Evolutionary conservation across 441 rosid genomes (phyloP).

Genomic region (Gossypium laxum): DNA sequence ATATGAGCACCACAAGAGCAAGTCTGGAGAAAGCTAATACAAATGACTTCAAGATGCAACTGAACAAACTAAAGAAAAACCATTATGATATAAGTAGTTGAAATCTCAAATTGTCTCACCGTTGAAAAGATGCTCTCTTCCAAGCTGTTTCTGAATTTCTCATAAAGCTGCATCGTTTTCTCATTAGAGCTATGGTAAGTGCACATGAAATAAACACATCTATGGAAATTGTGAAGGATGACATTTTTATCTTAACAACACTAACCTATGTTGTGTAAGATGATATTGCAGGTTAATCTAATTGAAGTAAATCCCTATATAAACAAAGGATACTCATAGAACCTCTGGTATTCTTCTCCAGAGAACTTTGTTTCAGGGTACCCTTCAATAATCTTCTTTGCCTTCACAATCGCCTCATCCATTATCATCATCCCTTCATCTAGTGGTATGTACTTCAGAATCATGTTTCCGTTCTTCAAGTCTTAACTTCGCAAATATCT

Average conservation of each 20-base stretch:
- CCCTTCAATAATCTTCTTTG: constrained; percentile 28
- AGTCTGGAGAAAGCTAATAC: neutral
- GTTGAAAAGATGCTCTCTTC: constrained; percentile 21
- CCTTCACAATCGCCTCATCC: constrained; percentile 29
- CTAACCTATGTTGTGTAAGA: neutral
- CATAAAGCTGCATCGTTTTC: constrained; percentile 15
- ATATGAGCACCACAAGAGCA: neutral
- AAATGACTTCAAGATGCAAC: neutral
- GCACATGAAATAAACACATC: constrained; percentile 24
- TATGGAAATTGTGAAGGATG: constrained; percentile 19
- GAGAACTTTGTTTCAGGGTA: constrained; percentile 24
- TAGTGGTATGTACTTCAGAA: constrained; percentile 9
- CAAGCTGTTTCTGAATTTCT: constrained; percentile 20
- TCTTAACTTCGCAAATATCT: neutral
- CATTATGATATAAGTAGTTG: neutral
- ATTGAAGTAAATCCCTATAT: neutral
- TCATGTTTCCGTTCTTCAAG: constrained; percentile 9
- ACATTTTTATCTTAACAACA: neutral
- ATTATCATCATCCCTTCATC: constrained; percentile 21
- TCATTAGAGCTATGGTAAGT: constrained; percentile 5
- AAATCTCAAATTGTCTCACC: constrained; percentile 16
- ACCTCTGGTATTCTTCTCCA: constrained; percentile 21
- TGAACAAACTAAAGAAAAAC: constrained; percentile 6
- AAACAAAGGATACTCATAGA: constrained; percentile 26
- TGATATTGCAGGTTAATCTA: neutral